Conservation (phyloP, 192 early-diverging fungal genomes). For the Dispira parvispora region DNA sequence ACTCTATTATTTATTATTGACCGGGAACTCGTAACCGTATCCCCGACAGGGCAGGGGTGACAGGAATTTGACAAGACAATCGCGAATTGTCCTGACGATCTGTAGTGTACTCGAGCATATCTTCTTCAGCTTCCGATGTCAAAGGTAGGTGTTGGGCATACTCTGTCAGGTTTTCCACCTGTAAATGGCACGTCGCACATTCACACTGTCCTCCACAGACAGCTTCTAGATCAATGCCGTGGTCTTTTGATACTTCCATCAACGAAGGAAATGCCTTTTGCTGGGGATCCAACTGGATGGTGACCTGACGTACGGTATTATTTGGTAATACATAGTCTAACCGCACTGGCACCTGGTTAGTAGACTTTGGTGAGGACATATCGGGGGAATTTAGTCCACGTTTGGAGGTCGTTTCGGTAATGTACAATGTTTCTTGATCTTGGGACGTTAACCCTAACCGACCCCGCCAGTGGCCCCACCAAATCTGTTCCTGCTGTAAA, state of each 20-base stretch:
- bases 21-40: conserved; percentile 10
- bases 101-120: conserved; percentile 39
- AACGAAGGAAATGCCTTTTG: too few species aligned
- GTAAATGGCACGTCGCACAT: conserved; percentile 44
- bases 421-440: conserved; percentile 21
- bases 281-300: too few species aligned
- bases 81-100: conserved; percentile 21
- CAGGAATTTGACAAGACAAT: conserved; percentile 21
- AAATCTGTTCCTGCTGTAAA: conserved; percentile 17
- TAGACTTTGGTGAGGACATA: too few species aligned
- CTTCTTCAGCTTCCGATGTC: conserved; percentile 33
- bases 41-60: conserved; percentile 19
- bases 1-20: background rate
- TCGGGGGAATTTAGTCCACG: too few species aligned
- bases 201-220: conserved; percentile 40
- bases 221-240: conserved; percentile 31
- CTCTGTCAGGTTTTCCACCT: conserved; percentile 21
- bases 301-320: too few species aligned
- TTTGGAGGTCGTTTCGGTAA: too few species aligned
- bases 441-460: conserved; percentile 24
- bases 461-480: conserved; percentile 36
- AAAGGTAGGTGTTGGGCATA: conserved; percentile 21
- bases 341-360: too few species aligned
- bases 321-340: too few species aligned
- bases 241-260: conserved; percentile 28